phyloP scores from a whole-genome alignment of 805 yeast genomes.

The Candida odintsovae region DNA sequence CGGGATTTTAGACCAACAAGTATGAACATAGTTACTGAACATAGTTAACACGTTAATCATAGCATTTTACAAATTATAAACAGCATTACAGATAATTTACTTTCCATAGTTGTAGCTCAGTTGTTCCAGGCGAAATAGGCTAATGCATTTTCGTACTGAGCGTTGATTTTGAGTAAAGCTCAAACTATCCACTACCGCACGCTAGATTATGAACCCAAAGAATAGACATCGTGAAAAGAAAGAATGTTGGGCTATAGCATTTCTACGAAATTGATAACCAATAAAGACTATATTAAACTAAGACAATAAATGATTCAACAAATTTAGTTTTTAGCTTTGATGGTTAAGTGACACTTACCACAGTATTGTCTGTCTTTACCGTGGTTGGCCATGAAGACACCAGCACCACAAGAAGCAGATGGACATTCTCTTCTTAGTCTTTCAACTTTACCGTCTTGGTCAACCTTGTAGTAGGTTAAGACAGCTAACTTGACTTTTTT shows the following conservation, averaged over 20 bases:
- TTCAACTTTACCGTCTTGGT: constrained; percentile 96
- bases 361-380: constrained; percentile 95
- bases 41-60: not conserved
- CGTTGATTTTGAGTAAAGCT: no score
- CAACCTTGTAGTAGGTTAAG: constrained; percentile 98
- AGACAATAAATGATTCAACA: constrained; percentile 7
- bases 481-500: constrained; percentile 99
- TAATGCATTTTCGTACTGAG: no score
- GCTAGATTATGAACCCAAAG: no score
- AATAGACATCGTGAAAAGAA: no score
- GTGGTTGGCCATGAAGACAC: constrained; percentile 99
- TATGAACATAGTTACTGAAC: not conserved
- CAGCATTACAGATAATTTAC: not conserved
- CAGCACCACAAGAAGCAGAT: constrained; percentile 90
- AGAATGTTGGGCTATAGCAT: no score
- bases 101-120: not conserved
- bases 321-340: constrained; percentile 42
- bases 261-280: not conserved
- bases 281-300: not conserved
- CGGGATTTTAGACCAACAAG: not conserved
- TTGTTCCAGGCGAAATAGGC: no score
- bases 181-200: no score
- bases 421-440: constrained; percentile 99
- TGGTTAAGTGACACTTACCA: constrained; percentile 98
- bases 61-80: not conserved